Conservation (phyloP, 257 asterid species). For the Solanum lycopersicoides region DNA sequence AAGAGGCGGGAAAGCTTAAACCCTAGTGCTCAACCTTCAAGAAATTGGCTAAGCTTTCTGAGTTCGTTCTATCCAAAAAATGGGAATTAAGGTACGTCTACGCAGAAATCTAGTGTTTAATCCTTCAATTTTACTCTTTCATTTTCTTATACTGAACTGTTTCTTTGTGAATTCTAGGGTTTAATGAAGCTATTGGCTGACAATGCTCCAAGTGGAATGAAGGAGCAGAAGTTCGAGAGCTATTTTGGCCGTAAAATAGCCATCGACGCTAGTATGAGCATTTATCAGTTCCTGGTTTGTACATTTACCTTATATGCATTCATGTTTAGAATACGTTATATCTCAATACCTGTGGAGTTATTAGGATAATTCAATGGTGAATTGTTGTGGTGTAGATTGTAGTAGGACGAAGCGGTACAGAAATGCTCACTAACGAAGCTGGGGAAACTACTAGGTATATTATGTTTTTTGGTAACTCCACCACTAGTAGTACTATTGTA, state of each 20-base stretch:
- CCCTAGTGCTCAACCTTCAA: conserved; percentile 1
- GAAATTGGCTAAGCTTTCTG: background rate
- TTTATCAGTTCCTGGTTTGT: conserved; percentile 87
- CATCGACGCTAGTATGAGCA: conserved; percentile 98
- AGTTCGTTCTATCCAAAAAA: background rate
- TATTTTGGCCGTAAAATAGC: conserved; percentile 96
- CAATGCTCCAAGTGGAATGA: conserved; percentile 87
- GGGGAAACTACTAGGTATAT: conserved; percentile 92
- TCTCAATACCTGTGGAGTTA: background rate
- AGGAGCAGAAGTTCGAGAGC: conserved; percentile 93
- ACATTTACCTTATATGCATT: background rate
- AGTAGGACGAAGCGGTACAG: conserved; percentile 83
- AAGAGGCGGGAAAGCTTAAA: conserved; percentile 7
- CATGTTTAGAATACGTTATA: background rate
- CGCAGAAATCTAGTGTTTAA: background rate
- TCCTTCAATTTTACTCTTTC: background rate
- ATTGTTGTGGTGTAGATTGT: conserved; percentile 59
- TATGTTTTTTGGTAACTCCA: background rate
- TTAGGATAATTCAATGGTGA: background rate
- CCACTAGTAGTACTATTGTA: background rate
- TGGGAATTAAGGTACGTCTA: conserved; percentile 30
- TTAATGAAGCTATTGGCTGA: conserved; percentile 92
- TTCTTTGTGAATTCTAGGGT: conserved; percentile 41
- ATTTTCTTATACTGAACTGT: background rate
- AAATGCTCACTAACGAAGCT: conserved; percentile 95